Base-by-base conservation (phyloP, 352 stramenopile species). In the Pythium folliculosum region DNA sequence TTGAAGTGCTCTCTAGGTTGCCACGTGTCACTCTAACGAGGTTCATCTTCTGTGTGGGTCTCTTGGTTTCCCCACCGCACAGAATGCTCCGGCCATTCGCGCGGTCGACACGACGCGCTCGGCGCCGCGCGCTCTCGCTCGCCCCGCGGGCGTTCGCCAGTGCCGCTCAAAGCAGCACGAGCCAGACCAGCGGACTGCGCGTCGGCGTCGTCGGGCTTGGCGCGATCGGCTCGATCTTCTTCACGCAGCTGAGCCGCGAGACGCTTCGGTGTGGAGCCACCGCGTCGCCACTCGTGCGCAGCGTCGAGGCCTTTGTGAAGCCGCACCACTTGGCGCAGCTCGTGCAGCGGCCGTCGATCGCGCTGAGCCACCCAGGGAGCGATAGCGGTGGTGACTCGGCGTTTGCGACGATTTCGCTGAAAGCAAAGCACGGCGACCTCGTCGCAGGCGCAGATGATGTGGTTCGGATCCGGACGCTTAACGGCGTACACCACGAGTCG, bases 141-240 rank as follows among this genome's bases (percentile, higher is more conserved):
- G 30, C 32, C 16, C 30, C n/a, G 16, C 30, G n/a, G n/a, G 1
- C 52, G 21, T 40, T 47, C 30, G 7, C 27, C 0, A 4, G 12
- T 4, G 32, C 35, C 13, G 5, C 12, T 37, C 53, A 22, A 21
- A 30, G 13, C 16, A 37, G 21, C 17, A 43, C 16, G 13, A 6
- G 23, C 38, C 17, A 22, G 14, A 12, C 21, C 21, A 37, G n/a
- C 9, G 35, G 53, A 13, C 59, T 89, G 30, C 77, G 70, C 16
- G 52, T 93, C 43, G 85, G 81, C 16, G 72, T 94, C 48, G 66
- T 94, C 7, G 85, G 85, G 25, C 65, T 94, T 13, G 85, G 85
- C 25, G 83, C 83, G 6, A 88, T 94, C 48, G 85, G 85, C 19
- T 88, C 83, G 10, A 89, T 90, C 58, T 81, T 91, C 63, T 92